Conservation (phyloP, 352 stramenopile species). For the Phytopythium cucurbitacearum region DNA sequence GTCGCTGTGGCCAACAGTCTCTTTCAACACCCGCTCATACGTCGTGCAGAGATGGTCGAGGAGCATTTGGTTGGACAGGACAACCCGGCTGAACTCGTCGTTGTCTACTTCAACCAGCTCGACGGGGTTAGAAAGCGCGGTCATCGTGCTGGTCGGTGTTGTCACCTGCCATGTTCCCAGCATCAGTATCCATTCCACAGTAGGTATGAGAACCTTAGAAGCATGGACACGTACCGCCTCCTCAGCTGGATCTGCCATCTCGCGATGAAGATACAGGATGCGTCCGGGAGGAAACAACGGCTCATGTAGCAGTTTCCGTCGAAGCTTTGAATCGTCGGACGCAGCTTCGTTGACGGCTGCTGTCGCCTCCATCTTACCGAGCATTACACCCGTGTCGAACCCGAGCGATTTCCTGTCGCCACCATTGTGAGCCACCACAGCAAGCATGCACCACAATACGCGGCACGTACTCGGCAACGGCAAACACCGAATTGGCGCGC, state of each 20-base stretch:
- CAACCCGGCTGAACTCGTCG: conserved; percentile 65
- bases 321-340: neutral
- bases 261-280: conserved; percentile 64
- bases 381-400: conserved; percentile 1
- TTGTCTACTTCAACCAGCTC: conserved; percentile 63
- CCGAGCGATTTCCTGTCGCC: conserved; percentile 1
- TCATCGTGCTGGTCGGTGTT: neutral
- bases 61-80: conserved; percentile 82
- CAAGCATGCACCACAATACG: neutral
- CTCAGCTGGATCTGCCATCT: conserved; percentile 12
- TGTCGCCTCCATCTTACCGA: neutral
- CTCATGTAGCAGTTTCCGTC: conserved; percentile 29
- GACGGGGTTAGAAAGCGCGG: conserved; percentile 8
- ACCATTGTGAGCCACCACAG: neutral
- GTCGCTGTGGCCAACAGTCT: neutral
- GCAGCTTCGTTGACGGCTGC: neutral
- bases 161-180: neutral
- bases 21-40: conserved; percentile 63
- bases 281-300: conserved; percentile 66
- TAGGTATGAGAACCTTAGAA: neutral
- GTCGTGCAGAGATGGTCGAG: conserved; percentile 82
- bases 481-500: conserved; percentile 6
- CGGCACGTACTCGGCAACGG: conserved; percentile 5
- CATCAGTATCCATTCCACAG: neutral
- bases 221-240: conserved; percentile 1